phyloP scores from a whole-genome alignment of 441 rosid genomes.

The Kokia cookei region DNA sequence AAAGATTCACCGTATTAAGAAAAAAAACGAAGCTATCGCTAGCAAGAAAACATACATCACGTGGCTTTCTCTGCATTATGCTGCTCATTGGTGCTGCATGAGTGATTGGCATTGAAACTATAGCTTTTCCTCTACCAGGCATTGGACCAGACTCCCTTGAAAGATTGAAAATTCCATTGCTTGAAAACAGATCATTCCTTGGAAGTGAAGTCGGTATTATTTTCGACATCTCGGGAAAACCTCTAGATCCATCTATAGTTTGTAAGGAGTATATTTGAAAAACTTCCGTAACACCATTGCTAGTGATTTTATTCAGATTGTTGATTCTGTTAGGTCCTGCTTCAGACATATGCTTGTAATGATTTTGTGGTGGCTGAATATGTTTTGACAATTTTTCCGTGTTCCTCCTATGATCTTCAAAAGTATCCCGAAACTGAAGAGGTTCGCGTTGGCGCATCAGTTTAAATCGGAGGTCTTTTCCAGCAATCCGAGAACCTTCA shows the following conservation, averaged over 20 bases:
- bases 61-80: constrained; percentile 13
- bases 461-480: constrained; percentile 38
- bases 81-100: constrained; percentile 19
- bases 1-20: neutral
- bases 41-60: constrained; percentile 24
- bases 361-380: constrained; percentile 9
- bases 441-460: constrained; percentile 27
- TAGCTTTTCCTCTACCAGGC: constrained; percentile 17
- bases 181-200: constrained; percentile 9
- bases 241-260: constrained; percentile 12
- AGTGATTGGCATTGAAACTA: constrained; percentile 11
- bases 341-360: constrained; percentile 6
- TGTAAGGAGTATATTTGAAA: constrained; percentile 16
- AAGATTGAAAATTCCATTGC: constrained; percentile 17
- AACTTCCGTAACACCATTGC: constrained; percentile 14
- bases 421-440: neutral
- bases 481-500: constrained; percentile 21
- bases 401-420: constrained; percentile 7
- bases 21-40: neutral
- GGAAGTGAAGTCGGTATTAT: constrained; percentile 6
- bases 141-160: constrained; percentile 13
- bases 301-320: constrained; percentile 12
- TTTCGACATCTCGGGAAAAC: constrained; percentile 17
- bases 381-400: constrained; percentile 11
- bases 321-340: constrained; percentile 13